Conservation (phyloP, 176 grass and related monocot genomes). For the Musa schizocarpa region DNA sequence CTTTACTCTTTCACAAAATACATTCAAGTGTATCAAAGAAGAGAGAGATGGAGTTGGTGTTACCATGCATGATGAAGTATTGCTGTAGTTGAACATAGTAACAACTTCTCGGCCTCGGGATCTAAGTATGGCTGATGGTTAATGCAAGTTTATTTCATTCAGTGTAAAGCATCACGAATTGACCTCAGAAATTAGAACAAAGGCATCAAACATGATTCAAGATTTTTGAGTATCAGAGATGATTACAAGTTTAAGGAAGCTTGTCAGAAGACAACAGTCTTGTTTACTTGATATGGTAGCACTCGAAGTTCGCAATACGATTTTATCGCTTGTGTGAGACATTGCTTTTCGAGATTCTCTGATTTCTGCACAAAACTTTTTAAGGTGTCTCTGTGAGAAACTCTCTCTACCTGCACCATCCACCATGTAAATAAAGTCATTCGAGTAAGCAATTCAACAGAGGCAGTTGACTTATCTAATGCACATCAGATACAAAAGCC, state of each 20-base stretch:
- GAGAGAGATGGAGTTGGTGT: too few relatives aligned
- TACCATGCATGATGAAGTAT: too few relatives aligned
- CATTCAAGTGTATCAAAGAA: too few relatives aligned
- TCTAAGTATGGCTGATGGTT: too few relatives aligned
- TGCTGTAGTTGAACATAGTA: too few relatives aligned
- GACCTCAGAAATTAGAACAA: not conserved
- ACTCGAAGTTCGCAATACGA: conserved; percentile 87
- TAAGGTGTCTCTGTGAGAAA: conserved; percentile 77
- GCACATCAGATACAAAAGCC: not conserved
- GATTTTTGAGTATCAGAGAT: not conserved
- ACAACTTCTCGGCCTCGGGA: too few relatives aligned
- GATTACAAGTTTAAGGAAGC: too few relatives aligned
- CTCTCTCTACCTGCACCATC: conserved; percentile 69
- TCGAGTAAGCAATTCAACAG: not conserved
- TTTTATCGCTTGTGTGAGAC: conserved; percentile 75
- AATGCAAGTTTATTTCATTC: too few relatives aligned
- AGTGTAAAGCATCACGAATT: too few relatives aligned
- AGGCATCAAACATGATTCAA: not conserved
- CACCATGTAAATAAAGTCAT: not conserved
- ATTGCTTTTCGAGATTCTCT: conserved; percentile 90
- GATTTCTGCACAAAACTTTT: conserved; percentile 78
- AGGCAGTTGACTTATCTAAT: not conserved
- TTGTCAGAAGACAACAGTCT: conserved; percentile 81
- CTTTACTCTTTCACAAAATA: too few relatives aligned
- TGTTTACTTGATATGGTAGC: conserved; percentile 64